These are phyloP conservation scores for Cyclotella baltica DNA, from an alignment of 108 stramenopile genomes.

Conservation along the genomic window DNA sequence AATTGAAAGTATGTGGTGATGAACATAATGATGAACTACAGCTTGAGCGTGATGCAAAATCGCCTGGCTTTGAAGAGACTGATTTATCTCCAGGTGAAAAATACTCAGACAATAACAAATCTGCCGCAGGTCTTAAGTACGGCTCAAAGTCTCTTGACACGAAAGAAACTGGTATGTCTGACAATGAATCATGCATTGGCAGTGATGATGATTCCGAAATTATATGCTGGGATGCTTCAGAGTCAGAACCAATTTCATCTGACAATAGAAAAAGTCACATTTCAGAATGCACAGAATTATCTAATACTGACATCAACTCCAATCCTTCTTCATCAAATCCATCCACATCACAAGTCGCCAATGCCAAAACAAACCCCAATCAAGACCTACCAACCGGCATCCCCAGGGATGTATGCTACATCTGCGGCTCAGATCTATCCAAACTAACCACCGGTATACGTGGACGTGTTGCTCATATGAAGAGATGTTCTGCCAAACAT, in stretches of 20 bases:
- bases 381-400: not conserved
- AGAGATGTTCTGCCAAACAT: constrained; percentile 80
- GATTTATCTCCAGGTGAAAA: too few species aligned
- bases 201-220: constrained; percentile 33
- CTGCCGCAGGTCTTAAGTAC: too few species aligned
- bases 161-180: not conserved
- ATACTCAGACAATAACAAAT: too few species aligned
- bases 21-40: too few species aligned
- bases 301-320: too few species aligned
- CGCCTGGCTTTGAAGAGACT: too few species aligned
- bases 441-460: constrained; percentile 54
- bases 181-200: not conserved
- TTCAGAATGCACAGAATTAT: not conserved
- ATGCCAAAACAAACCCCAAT: not conserved
- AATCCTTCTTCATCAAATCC: not conserved
- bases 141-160: not conserved
- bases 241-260: not conserved
- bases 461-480: constrained; percentile 80
- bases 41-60: too few species aligned
- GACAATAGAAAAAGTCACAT: not conserved
- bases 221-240: constrained; percentile 26
- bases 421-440: constrained; percentile 67
- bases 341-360: not conserved
- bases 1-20: too few species aligned
- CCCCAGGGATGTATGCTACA: constrained; percentile 60